Evolutionary conservation across 129 eudicot species (phyloP), one percentile per base, ranked within the genome.

Genomic region (Artemisia tridentata): DNA sequence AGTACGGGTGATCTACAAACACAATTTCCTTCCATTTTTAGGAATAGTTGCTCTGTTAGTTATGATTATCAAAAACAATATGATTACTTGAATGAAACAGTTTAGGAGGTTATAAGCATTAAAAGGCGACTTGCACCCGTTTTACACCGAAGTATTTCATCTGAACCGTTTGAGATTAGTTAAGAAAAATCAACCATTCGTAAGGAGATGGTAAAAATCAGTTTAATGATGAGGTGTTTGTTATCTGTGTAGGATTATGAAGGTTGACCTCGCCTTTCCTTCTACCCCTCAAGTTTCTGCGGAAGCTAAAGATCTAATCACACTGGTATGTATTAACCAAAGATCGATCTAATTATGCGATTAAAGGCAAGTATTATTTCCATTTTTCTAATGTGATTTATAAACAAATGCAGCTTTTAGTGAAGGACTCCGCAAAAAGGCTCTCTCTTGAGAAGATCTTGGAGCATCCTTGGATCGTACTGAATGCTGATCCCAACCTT

Each of bases 381-480:
- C 8, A 49, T 67, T 60, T 46, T 27, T 13, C 3, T 46, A 67
- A 57, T 29, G 45, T 67, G 15, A 34, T 9, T 51, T 31, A n/a
- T 10, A 6, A 67, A 54, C 43, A 76, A 67, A 18, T 85, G 92
- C 87, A 93, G 98, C 97, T 93, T 83, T 78, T 93, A 15, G 98
- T 93, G 82, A 87, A 86, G 82, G 97, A 89, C 79, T 87, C 96
- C 3, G 81, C 92, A 2, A 87, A 89, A 78, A 80, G 98, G 84
- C 90, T 93, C 53, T 81, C 98, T n/a, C 92, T 93, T 58, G 81
- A 85, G 55, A 85, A 89, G 85, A 93, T 93, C 47, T 54, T 93
- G 79, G 78, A 85, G 80, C 98, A 89, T 75, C 87, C 98, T 74
- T 93, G 98, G 98, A 89, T 93, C 60, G 69, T 84, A 38, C 67